phyloP scores from a whole-genome alignment of 495 filamentous ascomycete genomes.

The Penicillium crystallinum region DNA sequence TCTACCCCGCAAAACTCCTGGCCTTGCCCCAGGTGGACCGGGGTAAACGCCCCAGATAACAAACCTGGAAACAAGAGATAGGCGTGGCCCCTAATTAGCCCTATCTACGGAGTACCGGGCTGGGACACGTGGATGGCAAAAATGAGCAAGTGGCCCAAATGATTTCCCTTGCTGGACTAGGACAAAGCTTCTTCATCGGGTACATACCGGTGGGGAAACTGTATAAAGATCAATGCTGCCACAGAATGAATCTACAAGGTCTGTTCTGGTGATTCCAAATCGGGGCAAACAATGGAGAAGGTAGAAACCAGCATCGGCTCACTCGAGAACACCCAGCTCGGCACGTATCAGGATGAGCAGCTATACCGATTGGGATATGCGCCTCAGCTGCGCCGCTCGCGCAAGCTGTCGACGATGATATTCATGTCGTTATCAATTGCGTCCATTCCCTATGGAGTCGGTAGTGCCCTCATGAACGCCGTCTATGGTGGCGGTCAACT shows the following conservation, averaged over 20 bases:
- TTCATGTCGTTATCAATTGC: conserved; percentile 24
- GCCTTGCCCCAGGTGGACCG: not conserved
- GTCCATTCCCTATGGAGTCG: conserved; percentile 36
- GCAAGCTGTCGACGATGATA: conserved; percentile 12
- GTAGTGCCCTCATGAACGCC: conserved; percentile 30
- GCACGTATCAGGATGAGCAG: conserved; percentile 11
- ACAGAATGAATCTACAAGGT: not conserved
- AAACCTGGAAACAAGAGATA: not conserved
- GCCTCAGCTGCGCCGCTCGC: conserved; percentile 20
- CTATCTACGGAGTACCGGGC: not conserved
- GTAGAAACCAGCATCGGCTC: not conserved
- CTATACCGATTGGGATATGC: conserved; percentile 19
- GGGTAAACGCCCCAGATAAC: not conserved
- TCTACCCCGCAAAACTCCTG: not conserved
- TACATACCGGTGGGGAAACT: not conserved
- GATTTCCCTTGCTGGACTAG: conserved; percentile 7
- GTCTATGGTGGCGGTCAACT: conserved; percentile 25
- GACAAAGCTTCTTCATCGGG: not conserved
- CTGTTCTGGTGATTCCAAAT: not conserved
- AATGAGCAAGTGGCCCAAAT: not conserved
- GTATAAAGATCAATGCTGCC: conserved; percentile 5
- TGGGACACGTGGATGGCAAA: not conserved
- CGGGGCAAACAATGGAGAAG: conserved; percentile 4
- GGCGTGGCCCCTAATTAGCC: not conserved
- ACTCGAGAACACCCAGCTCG: not conserved